Percentiles rank a stretch among this genome's conserved stretches.
Evolutionary conservation across 805 yeast species (phyloP).

Genomic region (Suhomyces xylopsoci): DNA sequence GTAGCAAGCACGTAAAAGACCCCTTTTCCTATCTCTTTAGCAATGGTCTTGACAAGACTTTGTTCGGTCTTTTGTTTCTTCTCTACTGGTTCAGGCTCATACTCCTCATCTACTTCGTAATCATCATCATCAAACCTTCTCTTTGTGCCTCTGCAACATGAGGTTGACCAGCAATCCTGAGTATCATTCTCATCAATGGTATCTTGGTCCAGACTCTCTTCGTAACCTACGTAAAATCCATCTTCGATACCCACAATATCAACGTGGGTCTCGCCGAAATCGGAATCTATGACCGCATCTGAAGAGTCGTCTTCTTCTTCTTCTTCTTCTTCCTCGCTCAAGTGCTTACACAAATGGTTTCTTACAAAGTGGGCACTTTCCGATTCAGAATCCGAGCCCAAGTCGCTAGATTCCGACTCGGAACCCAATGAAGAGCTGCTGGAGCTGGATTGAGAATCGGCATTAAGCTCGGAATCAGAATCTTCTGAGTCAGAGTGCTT

Average conservation of each 20-base stretch:
- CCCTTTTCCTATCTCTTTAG: slow-evolving; percentile 34
- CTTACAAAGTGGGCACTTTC: not conserved
- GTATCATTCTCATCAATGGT: not conserved
- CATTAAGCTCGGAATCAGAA: not conserved
- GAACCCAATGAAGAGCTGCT: not conserved
- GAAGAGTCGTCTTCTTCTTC: slow-evolving; percentile 3
- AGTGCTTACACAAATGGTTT: not conserved
- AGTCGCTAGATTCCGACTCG: not conserved
- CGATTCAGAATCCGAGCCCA: not conserved
- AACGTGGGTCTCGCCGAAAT: not conserved
- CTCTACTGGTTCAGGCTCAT: not conserved
- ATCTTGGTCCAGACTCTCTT: not conserved
- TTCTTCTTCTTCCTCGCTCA: slow-evolving; percentile 5
- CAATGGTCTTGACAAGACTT: slow-evolving; percentile 13
- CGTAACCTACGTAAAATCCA: not conserved
- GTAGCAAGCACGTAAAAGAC: slow-evolving; percentile 29
- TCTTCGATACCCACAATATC: not conserved
- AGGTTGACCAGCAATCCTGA: not conserved
- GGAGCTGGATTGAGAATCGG: not conserved
- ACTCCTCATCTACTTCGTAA: slow-evolving; percentile 2
- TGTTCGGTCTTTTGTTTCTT: slow-evolving; percentile 14
- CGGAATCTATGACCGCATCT: slow-evolving; percentile 5
- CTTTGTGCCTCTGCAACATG: slow-evolving; percentile 1
- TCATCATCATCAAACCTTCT: slow-evolving; percentile 7
- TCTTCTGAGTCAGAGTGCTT: not conserved